Conservation (phyloP, 2,329 filamentous ascomycete species). For the Ceratocystis eucalypticola region DNA sequence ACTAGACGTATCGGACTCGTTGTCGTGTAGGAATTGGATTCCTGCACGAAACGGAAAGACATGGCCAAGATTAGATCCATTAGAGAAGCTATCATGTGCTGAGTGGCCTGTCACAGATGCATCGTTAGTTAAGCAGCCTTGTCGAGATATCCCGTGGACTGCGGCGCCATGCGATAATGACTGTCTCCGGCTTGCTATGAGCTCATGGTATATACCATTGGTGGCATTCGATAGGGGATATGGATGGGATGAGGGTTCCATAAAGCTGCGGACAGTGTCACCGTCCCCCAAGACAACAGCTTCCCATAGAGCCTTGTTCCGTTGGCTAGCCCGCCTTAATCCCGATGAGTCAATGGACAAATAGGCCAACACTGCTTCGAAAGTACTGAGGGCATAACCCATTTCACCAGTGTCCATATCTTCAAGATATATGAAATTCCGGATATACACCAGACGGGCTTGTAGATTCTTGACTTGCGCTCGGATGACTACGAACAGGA, state of each 20-base stretch:
- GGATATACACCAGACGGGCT: constrained; percentile 83
- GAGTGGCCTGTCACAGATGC: constrained; percentile 29
- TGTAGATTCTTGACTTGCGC: constrained; percentile 79
- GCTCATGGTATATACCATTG: constrained; percentile 13
- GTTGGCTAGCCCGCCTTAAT: constrained; percentile 68
- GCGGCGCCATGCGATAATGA: background rate
- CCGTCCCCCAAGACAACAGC: constrained; percentile 67
- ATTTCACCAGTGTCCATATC: constrained; percentile 94
- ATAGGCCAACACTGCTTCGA: constrained; percentile 87
- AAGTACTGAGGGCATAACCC: constrained; percentile 89
- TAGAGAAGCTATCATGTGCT: constrained; percentile 31
- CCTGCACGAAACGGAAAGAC: constrained; percentile 66
- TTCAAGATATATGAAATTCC: constrained; percentile 94
- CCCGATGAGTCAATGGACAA: constrained; percentile 69
- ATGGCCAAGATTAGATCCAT: constrained; percentile 54
- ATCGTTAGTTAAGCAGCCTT: constrained; percentile 27
- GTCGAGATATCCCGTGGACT: constrained; percentile 27
- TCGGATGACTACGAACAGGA: constrained; percentile 84
- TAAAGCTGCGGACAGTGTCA: constrained; percentile 58
- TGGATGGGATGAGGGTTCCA: constrained; percentile 45
- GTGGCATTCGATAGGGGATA: background rate
- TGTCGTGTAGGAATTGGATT: background rate
- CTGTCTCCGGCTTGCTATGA: constrained; percentile 12
- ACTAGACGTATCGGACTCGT: constrained; percentile 27
- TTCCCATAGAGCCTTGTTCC: constrained; percentile 80